Evolutionary conservation across 441 rosid species (phyloP).

Genomic region (Omphalea diandra): DNA sequence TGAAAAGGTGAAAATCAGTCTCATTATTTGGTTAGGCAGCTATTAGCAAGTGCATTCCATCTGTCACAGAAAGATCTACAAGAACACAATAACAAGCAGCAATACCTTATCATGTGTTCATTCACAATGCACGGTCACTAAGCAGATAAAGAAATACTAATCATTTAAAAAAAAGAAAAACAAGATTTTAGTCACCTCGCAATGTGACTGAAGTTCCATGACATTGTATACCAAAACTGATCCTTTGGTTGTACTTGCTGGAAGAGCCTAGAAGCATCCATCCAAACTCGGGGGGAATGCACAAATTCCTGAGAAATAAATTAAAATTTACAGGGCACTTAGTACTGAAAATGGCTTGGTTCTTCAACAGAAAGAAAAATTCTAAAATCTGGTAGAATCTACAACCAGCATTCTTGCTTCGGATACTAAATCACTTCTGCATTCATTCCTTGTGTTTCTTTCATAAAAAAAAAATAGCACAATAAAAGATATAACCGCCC

Average conservation of each 20-base stretch:
- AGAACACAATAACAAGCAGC: constrained; percentile 2
- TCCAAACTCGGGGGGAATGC: constrained; percentile 82
- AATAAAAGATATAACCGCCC: not conserved
- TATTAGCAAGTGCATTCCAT: not conserved
- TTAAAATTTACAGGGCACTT: not conserved
- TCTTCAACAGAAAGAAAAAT: not conserved
- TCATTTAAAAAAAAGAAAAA: not conserved
- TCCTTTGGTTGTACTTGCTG: constrained; percentile 80
- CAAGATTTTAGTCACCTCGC: constrained; percentile 48
- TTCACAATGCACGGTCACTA: not conserved
- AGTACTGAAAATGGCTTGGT: not conserved
- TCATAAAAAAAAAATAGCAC: not conserved
- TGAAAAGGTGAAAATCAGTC: not conserved
- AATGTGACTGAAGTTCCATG: constrained; percentile 71
- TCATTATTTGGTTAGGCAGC: not conserved
- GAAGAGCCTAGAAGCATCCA: constrained; percentile 91
- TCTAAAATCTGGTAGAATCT: not conserved
- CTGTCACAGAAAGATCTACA: not conserved
- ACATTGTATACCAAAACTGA: constrained; percentile 82
- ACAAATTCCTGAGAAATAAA: constrained; percentile 57
- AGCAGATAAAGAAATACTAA: not conserved
- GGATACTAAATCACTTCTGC: not conserved
- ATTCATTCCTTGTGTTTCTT: constrained; percentile 6
- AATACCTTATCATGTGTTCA: not conserved
- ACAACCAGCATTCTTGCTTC: not conserved